phyloP scores from a whole-genome alignment of 805 yeast species.

The Cyberlindnera petersonii region DNA sequence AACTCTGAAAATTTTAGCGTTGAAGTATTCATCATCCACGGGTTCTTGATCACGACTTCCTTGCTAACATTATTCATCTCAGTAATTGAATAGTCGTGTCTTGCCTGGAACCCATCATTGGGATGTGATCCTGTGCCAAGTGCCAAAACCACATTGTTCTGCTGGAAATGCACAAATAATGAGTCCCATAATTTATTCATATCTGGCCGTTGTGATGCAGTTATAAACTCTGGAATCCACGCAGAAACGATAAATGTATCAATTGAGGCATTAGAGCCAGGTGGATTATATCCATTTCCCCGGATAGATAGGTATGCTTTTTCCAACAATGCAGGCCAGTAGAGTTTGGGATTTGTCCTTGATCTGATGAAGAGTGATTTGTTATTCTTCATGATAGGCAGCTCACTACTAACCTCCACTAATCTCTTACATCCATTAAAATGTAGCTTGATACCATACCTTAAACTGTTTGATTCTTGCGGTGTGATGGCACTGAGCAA shows the following conservation, averaged over 20 bases:
- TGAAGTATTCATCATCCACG: conserved; percentile 33
- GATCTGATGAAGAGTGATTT: conserved; percentile 20
- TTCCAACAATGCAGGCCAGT: conserved; percentile 75
- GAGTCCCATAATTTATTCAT: conserved; percentile 33
- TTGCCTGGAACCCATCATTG: conserved; percentile 38
- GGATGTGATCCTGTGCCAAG: conserved; percentile 60
- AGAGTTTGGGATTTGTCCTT: conserved; percentile 11
- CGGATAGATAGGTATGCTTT: conserved; percentile 64
- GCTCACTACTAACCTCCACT: conserved; percentile 42
- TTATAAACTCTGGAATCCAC: conserved; percentile 64
- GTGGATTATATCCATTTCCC: conserved; percentile 50
- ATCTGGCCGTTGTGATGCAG: conserved; percentile 32
- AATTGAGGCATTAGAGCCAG: conserved; percentile 72
- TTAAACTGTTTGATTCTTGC: conserved; percentile 15
- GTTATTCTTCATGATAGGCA: conserved; percentile 35
- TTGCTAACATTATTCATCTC: conserved; percentile 29
- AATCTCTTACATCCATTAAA: conserved; percentile 52
- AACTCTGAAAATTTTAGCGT: conserved; percentile 29
- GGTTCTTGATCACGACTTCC: conserved; percentile 39
- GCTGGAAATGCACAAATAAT: conserved; percentile 30
- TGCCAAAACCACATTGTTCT: conserved; percentile 47
- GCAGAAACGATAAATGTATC: conserved; percentile 66
- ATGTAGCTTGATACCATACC: conserved; percentile 38
- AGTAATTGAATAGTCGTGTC: conserved; percentile 69
- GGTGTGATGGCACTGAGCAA: conserved; percentile 15